Base-by-base conservation (phyloP, 495 filamentous ascomycete genomes). In the Lasiosphaeria hispida region DNA sequence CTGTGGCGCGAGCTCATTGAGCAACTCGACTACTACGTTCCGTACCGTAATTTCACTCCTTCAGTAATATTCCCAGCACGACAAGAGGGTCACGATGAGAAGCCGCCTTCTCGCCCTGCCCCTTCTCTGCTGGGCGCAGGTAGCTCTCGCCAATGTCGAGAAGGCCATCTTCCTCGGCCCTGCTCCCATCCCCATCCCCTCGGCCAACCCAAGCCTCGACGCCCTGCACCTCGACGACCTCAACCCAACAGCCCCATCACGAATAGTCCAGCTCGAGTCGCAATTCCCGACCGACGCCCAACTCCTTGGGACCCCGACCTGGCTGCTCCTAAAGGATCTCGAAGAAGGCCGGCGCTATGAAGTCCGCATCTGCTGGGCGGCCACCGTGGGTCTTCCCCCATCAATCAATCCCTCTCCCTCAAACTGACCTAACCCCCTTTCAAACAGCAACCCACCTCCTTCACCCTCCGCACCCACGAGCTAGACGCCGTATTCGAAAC, bases 281-380 rank as follows among this genome's bases (percentile, higher is more conserved):
- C 77, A 81, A 15, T 95, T 92, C 64, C 87, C 90, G 8, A 81
- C 72, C 7, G 43, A 69, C 1, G 63, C 72, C 7, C 66, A 72
- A 4, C 80, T 78, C n/a, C 56, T 76, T 5, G 92, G 90, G 7
- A 74, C 78, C 17, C 75, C 86, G 34, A 86, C 91, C 39, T 97
- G 94, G 94, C 83, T 89, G 62, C 77, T 93, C 35, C 81, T 98
- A n/a, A 82, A 91, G 53, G 73, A 82, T n/a, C 79, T 98, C 48
- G 78, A 70, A 15, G 79, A 84, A 15, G 81, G 84, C 9, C 87
- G 88, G 64, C 83, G 92, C 58, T 96, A 97, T 77, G 94, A 98
- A 76, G 84, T 96, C 35, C 83, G 94, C 18, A 79, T 97, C 59
- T 98, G 94, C 73, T 98, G 94, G 94, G 77, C 89, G 60, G 94